Base-by-base conservation (phyloP, 257 asterid genomes). In the Anisodus acutangulus region DNA sequence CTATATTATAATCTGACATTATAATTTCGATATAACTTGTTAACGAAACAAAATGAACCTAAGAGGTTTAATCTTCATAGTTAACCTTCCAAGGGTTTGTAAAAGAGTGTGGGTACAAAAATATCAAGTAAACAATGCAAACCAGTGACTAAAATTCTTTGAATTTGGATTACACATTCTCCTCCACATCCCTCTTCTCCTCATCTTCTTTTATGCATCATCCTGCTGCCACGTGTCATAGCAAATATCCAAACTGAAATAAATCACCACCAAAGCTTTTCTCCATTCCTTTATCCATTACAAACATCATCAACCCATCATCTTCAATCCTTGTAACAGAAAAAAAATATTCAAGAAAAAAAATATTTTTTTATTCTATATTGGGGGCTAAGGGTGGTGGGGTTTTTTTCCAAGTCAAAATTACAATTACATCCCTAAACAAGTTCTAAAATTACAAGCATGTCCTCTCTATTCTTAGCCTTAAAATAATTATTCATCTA, bases 251-350 rank as follows among this genome's bases (percentile, higher is more conserved):
- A 88, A 87, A 85, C 84, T 76, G 78, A 74, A 87, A 81, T 60
- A 58, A 83, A 84, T 86, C 41, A 83, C 84, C 91, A 90, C 94
- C 93, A 89, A 31, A 78, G 87, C 83, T 82, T 86, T 83, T 89
- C 86, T 17, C 91, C 93, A 88, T 88, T 51, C 90, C 90, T 70
- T 70, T 83, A 80, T 76, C 89, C 88, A 91, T 91, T 91, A 82
- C 91, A 79, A 86, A 87, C 71, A 10, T 62, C 88, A 84, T 86
- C 86, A 72, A 84, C 89, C 83, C 89, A 88, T 72, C 89, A 72
- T 84, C 85, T 79, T 83, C 84, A 82, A 76, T 83, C 63, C 12
- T 49, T 62, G n/a, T 45, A 35, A 51, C 59, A 41, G 16, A 37
- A 47, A 31, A 22, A 9, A 55, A 39, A 69, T 15, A 39, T 54